Percentiles rank a stretch among this genome's conserved stretches.
phyloP scores from a whole-genome alignment of 306 rosid genomes.

The Leucaena leucocephala region DNA sequence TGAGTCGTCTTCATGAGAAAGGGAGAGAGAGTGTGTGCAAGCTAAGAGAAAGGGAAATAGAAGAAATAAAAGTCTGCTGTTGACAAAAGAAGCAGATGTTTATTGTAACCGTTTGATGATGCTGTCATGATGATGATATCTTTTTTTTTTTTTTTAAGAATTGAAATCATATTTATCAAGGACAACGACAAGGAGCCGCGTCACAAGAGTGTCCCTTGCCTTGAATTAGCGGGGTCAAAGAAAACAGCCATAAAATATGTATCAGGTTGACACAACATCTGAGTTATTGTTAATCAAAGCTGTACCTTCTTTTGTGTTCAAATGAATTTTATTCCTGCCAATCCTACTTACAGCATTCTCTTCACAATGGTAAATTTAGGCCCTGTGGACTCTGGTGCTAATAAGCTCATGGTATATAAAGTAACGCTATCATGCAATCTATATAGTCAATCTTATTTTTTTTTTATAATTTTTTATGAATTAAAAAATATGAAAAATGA shows the following conservation, averaged over 20 bases:
- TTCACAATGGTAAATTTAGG: too few species aligned
- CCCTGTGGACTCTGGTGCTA: too few species aligned
- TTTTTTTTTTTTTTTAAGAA: background rate
- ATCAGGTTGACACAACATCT: constrained; percentile 22
- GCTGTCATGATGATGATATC: constrained; percentile 24
- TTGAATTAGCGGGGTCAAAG: background rate
- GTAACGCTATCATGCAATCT: too few species aligned
- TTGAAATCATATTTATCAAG: constrained; percentile 1
- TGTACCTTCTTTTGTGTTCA: constrained; percentile 1
- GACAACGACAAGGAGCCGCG: background rate
- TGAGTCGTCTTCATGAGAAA: constrained; percentile 34
- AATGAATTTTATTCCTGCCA: constrained; percentile 16
- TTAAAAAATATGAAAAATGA: background rate
- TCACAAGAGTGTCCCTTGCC: background rate
- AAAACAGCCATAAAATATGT: constrained; percentile 23
- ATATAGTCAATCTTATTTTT: too few species aligned
- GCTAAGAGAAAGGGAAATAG: constrained; percentile 16
- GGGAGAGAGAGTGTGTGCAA: constrained; percentile 1
- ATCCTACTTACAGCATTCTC: too few species aligned
- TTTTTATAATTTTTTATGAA: too few species aligned
- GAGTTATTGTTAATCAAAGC: background rate
- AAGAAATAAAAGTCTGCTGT: constrained; percentile 35
- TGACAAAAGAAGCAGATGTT: constrained; percentile 35
- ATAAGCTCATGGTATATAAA: too few species aligned
- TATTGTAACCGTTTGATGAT: constrained; percentile 20